Percentiles rank a stretch among this genome's conserved stretches.
These are phyloP conservation scores for Microsporum canis DNA, from an alignment of 2,329 filamentous ascomycete species.

Conservation along the genomic window DNA sequence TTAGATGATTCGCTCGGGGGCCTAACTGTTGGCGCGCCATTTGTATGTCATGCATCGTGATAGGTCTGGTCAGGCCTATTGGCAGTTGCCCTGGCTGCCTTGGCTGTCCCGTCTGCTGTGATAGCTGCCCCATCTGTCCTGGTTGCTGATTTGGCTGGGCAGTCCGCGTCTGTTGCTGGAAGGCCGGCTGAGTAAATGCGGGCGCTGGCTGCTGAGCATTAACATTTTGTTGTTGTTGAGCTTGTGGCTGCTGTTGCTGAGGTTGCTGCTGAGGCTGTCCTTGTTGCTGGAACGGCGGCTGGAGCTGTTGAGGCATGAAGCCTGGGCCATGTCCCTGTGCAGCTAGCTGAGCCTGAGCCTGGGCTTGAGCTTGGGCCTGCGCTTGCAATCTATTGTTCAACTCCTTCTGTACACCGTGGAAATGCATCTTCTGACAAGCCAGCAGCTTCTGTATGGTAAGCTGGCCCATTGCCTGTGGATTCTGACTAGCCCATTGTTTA, in stretches of 20 bases:
- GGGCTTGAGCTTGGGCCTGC: slow-evolving; percentile 15
- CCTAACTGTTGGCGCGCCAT: slow-evolving; percentile 28
- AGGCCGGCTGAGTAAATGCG: background rate
- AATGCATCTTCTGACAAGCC: slow-evolving; percentile 35
- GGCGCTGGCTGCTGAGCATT: slow-evolving; percentile 11
- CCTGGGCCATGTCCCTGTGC: slow-evolving; percentile 13
- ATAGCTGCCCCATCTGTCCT: background rate
- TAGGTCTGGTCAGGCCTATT: slow-evolving; percentile 20
- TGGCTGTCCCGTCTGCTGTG: background rate
- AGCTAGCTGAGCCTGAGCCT: background rate
- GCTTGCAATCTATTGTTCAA: slow-evolving; percentile 15
- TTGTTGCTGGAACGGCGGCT: background rate
- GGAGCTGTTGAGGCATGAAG: slow-evolving; percentile 15
- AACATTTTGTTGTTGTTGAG: slow-evolving; percentile 3
- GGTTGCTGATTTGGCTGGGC: background rate
- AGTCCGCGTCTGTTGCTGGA: background rate
- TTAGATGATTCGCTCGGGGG: slow-evolving; percentile 23
- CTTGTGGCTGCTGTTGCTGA: background rate
- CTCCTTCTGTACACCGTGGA: slow-evolving; percentile 26
- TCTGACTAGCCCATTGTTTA: slow-evolving; percentile 42
- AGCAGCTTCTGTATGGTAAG: slow-evolving; percentile 32
- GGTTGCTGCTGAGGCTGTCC: slow-evolving; percentile 6
- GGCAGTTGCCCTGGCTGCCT: background rate
- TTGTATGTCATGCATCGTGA: slow-evolving; percentile 28
- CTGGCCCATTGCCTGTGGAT: slow-evolving; percentile 33